Conservation (phyloP, 2,329 filamentous ascomycete species). For the Sporothrix brasiliensis region DNA sequence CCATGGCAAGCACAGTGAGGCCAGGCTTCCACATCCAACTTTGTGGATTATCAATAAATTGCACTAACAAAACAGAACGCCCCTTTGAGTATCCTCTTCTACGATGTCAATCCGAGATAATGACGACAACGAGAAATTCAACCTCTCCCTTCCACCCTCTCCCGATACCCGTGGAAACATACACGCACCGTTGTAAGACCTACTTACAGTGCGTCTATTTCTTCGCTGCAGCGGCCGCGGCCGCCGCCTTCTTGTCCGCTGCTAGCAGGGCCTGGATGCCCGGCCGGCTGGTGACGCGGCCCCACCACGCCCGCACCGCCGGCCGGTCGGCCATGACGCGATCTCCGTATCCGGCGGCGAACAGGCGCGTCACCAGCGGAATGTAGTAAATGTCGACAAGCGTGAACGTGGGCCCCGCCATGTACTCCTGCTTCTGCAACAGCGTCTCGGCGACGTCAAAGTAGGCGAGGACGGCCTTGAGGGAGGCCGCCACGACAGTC, state of each 20-base stretch:
- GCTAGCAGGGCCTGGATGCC: conserved; percentile 45
- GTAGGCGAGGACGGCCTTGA: conserved; percentile 46
- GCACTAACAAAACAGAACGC: too few species aligned
- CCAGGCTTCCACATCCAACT: too few species aligned
- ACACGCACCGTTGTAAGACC: too few species aligned
- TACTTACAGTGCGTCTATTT: conserved; percentile 32
- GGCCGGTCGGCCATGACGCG: conserved; percentile 42
- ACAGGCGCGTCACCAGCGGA: conserved; percentile 49
- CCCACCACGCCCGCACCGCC: conserved; percentile 48
- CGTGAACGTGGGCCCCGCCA: conserved; percentile 50
- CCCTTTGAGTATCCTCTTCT: too few species aligned
- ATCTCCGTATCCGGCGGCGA: conserved; percentile 47
- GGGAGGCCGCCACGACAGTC: conserved; percentile 44
- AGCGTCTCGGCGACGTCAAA: conserved; percentile 49
- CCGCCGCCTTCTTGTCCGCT: conserved; percentile 43
- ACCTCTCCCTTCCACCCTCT: too few species aligned
- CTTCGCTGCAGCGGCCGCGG: conserved; percentile 38
- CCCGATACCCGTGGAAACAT: too few species aligned
- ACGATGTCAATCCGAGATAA: too few species aligned
- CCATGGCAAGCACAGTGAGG: too few species aligned
- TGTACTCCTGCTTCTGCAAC: conserved; percentile 47
- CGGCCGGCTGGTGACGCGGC: conserved; percentile 45
- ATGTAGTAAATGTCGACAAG: conserved; percentile 54
- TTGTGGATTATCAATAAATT: too few species aligned
- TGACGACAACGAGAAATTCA: too few species aligned